Conservation (phyloP, 148 eudicot species). For the Dianthus caryophyllus region DNA sequence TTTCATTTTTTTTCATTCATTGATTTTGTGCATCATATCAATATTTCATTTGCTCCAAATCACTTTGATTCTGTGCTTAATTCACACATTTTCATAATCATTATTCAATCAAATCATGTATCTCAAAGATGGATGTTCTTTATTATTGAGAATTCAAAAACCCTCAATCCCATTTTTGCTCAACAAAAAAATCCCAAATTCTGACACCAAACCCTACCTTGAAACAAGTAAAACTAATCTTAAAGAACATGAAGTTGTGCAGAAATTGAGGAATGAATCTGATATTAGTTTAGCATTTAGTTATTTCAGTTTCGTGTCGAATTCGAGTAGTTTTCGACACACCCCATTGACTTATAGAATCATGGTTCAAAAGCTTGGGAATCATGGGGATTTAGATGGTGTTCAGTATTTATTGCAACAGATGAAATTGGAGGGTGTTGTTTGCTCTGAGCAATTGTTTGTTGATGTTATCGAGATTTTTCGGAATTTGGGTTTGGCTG, state of each 20-base stretch:
- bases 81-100: too few relatives aligned
- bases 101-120: slow-evolving; percentile 33
- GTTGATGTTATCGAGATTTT: slow-evolving; percentile 55
- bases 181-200: slow-evolving; percentile 42
- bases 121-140: slow-evolving; percentile 69
- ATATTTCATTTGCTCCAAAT: too few relatives aligned
- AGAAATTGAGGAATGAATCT: slow-evolving; percentile 40
- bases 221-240: slow-evolving; percentile 22
- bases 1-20: too few relatives aligned
- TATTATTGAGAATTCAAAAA: slow-evolving; percentile 57
- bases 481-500: slow-evolving; percentile 46
- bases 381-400: slow-evolving; percentile 48
- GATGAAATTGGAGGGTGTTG: slow-evolving; percentile 66
- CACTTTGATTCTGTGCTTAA: too few relatives aligned
- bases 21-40: too few relatives aligned
- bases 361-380: slow-evolving; percentile 68
- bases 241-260: slow-evolving; percentile 48
- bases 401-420: slow-evolving; percentile 78
- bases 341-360: slow-evolving; percentile 58
- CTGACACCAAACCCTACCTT: slow-evolving; percentile 16
- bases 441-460: slow-evolving; percentile 64
- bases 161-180: slow-evolving; percentile 68
- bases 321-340: slow-evolving; percentile 53
- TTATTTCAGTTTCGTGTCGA: slow-evolving; percentile 56
- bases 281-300: slow-evolving; percentile 48